Evolutionary conservation across 1,139 yeast genomes (phyloP), one percentile per base, ranked within the genome.

Genomic region (Geotrichum reessii): DNA sequence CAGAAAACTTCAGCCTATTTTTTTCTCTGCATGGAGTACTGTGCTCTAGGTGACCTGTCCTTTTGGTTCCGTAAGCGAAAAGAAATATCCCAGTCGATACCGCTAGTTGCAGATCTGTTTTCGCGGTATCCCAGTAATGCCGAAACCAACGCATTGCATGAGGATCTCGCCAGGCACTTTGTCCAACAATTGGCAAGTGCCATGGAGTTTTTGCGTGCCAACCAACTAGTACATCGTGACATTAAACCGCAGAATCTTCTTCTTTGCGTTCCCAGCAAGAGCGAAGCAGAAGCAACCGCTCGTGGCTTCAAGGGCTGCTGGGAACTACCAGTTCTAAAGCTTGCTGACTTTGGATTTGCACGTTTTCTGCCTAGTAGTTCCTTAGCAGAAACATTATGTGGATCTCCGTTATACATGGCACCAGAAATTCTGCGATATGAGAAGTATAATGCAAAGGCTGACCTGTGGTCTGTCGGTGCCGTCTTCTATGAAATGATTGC

Each of bases 271-370:
- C 85, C 86, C 0, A 83, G 88, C 9, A 78, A 84, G 67, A 78
- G 91, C 17, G 79, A 81, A 62, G 74, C 76, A 28, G 84, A 81
- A 33, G 90, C 90, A 63, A 76, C 77, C 47, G 76, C 75, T n/a
- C 75, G 73, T 12, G 80, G 85, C 3, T 88, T 78, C 73, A 85
- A 83, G 3, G 97, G 97, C 0, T 76, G 86, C 63, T 87, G 95
- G 85, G 95, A 89, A 66, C 77, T 93, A 62, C 99, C 99, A 1
- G 81, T 90, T 21, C 78, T 93, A 63, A 92, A 92, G 71, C 85
- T 93, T 62, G 99, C 99, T 19, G 99, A 93, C 74, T 93, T 93
- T 74, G 99, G 99, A 0, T 93, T 93, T 76, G 99, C 99, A 5
- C 79, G 98, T 62, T 88, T 91, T 69, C 78, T 93, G 64, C 98